Conservation (phyloP, 441 rosid species). For the Gossypium davidsonii region DNA sequence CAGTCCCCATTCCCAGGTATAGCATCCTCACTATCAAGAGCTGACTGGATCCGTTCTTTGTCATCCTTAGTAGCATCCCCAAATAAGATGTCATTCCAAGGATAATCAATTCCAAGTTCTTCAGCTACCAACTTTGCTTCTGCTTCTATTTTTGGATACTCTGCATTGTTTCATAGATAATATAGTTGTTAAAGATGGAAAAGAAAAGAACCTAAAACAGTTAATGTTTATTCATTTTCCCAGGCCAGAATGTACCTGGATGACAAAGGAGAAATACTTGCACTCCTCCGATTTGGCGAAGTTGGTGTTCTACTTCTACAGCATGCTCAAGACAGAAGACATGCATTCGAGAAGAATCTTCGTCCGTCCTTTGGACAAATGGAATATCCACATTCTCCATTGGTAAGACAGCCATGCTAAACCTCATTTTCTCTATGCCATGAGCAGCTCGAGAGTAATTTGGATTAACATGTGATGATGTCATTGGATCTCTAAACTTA, state of each 20-base stretch:
- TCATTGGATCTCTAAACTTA: constrained; percentile 18
- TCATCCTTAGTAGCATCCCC: constrained; percentile 66
- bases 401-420: constrained; percentile 21
- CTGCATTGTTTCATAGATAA: constrained; percentile 41
- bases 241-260: constrained; percentile 51
- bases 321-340: constrained; percentile 99
- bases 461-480: constrained; percentile 14
- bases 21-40: constrained; percentile 73
- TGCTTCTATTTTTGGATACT: constrained; percentile 83
- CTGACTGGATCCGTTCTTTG: constrained; percentile 57
- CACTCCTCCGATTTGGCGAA: constrained; percentile 73
- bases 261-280: constrained; percentile 77
- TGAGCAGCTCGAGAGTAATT: constrained; percentile 22
- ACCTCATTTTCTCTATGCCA: constrained; percentile 28
- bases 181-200: constrained; percentile 2
- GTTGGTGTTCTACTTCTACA: constrained; percentile 77
- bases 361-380: constrained; percentile 47
- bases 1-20: constrained; percentile 84
- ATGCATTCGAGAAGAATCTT: constrained; percentile 79
- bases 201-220: neutral
- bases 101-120: constrained; percentile 59
- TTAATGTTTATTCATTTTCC: no score
- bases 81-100: constrained; percentile 57
- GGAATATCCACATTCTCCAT: constrained; percentile 22
- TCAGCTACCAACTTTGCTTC: constrained; percentile 71